Evolutionary conservation across 225 moss, liverwort and hornwort species (phyloP).

Genomic region (Marchantia polymorpha): DNA sequence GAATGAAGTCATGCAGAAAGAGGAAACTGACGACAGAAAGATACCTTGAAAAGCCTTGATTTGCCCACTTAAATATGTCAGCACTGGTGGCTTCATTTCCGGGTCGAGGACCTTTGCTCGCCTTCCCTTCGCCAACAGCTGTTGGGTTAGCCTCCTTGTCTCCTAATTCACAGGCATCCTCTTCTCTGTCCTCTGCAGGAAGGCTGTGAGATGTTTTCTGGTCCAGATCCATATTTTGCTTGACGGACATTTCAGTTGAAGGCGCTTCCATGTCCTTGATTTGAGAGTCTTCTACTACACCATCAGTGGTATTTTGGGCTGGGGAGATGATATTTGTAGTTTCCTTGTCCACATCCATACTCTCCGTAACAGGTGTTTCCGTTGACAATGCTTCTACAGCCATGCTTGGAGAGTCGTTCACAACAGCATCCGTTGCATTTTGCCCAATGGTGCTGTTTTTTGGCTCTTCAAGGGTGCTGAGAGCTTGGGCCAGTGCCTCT

Average conservation of each 20-base stretch:
- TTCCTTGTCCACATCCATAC: conserved; percentile 32
- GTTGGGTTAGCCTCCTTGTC: conserved; percentile 8
- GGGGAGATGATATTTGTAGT: neutral
- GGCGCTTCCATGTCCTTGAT: conserved; percentile 3
- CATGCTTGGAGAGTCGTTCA: conserved; percentile 5
- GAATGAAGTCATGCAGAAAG: conserved; percentile 1
- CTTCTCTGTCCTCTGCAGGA: conserved; percentile 4
- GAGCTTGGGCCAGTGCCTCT: neutral
- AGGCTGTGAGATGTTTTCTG: neutral
- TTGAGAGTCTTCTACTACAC: conserved; percentile 3
- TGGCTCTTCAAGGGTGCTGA: neutral
- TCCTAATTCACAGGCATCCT: conserved; percentile 18
- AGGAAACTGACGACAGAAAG: neutral
- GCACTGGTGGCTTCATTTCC: conserved; percentile 36
- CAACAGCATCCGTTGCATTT: conserved; percentile 20
- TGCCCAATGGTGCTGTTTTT: neutral
- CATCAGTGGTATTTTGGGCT: conserved; percentile 19
- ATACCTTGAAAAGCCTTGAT: conserved; percentile 85
- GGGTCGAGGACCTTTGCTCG: conserved; percentile 30
- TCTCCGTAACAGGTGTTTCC: conserved; percentile 7
- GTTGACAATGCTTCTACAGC: conserved; percentile 1
- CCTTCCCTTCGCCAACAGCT: conserved; percentile 18
- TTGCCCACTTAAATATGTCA: conserved; percentile 67
- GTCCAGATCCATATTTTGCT: conserved; percentile 31
- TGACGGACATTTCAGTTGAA: conserved; percentile 9